These are phyloP conservation scores for Pichia cephalocereana DNA, from an alignment of 805 yeast species.

Conservation along the genomic window DNA sequence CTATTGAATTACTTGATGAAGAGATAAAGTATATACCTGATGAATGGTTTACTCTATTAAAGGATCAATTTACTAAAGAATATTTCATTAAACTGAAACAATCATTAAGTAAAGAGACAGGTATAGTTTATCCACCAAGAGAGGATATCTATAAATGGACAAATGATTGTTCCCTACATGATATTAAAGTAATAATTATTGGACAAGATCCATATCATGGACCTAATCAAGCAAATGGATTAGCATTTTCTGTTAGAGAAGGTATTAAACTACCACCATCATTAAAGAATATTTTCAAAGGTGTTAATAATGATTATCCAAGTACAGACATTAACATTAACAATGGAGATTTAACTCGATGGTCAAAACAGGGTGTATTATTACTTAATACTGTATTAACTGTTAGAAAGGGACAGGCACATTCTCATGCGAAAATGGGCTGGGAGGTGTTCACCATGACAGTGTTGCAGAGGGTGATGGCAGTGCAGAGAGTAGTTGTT, in stretches of 20 bases:
- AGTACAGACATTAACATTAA: slow-evolving; percentile 23
- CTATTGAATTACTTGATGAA: slow-evolving; percentile 34
- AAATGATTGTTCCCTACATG: slow-evolving; percentile 64
- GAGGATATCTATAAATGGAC: slow-evolving; percentile 87
- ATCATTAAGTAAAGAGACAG: slow-evolving; percentile 46
- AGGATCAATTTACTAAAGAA: slow-evolving; percentile 70
- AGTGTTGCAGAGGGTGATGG: slow-evolving; percentile 35
- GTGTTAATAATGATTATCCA: slow-evolving; percentile 58
- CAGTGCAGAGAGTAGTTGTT: slow-evolving; percentile 41
- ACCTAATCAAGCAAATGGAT: slow-evolving; percentile 87
- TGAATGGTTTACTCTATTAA: slow-evolving; percentile 68
- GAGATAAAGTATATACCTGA: slow-evolving; percentile 67
- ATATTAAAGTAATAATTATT: slow-evolving; percentile 67
- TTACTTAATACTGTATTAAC: slow-evolving; percentile 83
- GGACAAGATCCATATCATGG: slow-evolving; percentile 99
- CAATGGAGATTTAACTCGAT: slow-evolving; percentile 65
- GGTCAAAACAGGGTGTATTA: slow-evolving; percentile 87
- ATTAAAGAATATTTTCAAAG: slow-evolving; percentile 76
- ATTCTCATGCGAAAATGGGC: slow-evolving; percentile 82
- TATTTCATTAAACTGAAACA: slow-evolving; percentile 68
- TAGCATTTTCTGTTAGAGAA: slow-evolving; percentile 89
- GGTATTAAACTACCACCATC: slow-evolving; percentile 81
- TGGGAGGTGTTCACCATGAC: slow-evolving; percentile 88
- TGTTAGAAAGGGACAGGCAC: slow-evolving; percentile 87
- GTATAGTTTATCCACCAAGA: slow-evolving; percentile 64